Evolutionary conservation across 768 basidiomycete genomes (phyloP).

Genomic region (Suillus subaureus): DNA sequence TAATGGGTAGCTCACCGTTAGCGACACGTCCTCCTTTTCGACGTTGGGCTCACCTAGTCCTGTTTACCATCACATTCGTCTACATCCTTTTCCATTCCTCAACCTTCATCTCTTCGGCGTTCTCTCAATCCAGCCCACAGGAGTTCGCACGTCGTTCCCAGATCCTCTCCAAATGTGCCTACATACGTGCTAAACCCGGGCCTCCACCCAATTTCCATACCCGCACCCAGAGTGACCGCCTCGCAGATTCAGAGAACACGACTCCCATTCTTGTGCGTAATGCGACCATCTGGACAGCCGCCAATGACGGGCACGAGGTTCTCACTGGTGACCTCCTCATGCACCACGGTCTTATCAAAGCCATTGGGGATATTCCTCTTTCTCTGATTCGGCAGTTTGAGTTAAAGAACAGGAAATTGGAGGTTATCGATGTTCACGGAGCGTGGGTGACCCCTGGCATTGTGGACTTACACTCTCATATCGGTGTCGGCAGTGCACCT

Average conservation of each 20-base stretch:
- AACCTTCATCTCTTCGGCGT: background rate
- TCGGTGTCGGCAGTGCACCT: conserved; percentile 43
- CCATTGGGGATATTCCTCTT: conserved; percentile 49
- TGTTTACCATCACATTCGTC: background rate
- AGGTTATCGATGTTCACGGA: conserved; percentile 63
- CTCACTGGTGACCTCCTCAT: conserved; percentile 68
- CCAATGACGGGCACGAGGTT: conserved; percentile 65
- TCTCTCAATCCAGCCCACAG: background rate
- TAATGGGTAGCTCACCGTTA: background rate
- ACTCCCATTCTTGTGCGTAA: conserved; percentile 67
- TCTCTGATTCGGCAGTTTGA: conserved; percentile 19
- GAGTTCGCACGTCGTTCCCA: conserved; percentile 20
- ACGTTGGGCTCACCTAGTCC: background rate
- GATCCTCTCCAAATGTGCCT: conserved; percentile 46
- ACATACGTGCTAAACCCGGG: conserved; percentile 42
- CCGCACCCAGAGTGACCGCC: conserved; percentile 65
- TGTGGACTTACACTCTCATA: conserved; percentile 52
- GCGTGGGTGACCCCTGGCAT: conserved; percentile 83
- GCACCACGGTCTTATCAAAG: conserved; percentile 67
- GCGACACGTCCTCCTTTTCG: background rate
- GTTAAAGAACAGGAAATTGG: conserved; percentile 38
- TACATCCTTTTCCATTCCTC: background rate
- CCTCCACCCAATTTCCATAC: conserved; percentile 48
- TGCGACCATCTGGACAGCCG: conserved; percentile 85
- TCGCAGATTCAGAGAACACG: conserved; percentile 52